Percentiles rank a stretch among this genome's conserved stretches.
Conservation (phyloP, 2,329 filamentous ascomycete genomes). For the Orbilia ellipsospora region DNA sequence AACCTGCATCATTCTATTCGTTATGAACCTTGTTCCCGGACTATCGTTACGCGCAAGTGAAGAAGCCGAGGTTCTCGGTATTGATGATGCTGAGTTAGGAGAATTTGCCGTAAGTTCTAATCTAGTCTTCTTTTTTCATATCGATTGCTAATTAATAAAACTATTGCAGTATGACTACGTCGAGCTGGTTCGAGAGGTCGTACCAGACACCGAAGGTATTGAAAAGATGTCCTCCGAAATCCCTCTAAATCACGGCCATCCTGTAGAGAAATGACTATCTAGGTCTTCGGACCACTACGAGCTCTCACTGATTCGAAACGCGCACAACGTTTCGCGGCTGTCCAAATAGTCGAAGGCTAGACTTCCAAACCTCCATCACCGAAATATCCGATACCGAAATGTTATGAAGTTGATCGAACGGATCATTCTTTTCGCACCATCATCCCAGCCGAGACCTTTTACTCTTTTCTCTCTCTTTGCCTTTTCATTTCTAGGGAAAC, state of each 20-base stretch:
- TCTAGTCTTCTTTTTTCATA: conserved; percentile 5
- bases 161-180: conserved; percentile 80
- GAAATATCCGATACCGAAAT: no score
- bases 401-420: neutral
- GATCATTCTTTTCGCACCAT: conserved; percentile 5
- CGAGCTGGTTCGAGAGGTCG: conserved; percentile 79
- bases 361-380: conserved; percentile 10
- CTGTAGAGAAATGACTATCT: conserved; percentile 56
- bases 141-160: conserved; percentile 33
- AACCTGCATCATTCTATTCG: conserved; percentile 80
- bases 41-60: conserved; percentile 78
- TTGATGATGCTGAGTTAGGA: conserved; percentile 89
- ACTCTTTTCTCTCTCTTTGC: conserved; percentile 22
- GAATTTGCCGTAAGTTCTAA: conserved; percentile 77
- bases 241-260: conserved; percentile 52
- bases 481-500: conserved; percentile 25
- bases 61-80: conserved; percentile 83
- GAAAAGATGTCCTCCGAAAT: conserved; percentile 57
- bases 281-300: conserved; percentile 56
- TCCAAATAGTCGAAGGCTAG: conserved; percentile 51
- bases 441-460: conserved; percentile 12
- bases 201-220: conserved; percentile 59
- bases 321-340: conserved; percentile 54
- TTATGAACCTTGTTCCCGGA: conserved; percentile 82
- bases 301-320: conserved; percentile 54